Evolutionary conservation across 1,284 basidiomycete species (phyloP), one percentile per base, ranked within the genome.

Genomic region (Ceratobasidium theobromae): DNA sequence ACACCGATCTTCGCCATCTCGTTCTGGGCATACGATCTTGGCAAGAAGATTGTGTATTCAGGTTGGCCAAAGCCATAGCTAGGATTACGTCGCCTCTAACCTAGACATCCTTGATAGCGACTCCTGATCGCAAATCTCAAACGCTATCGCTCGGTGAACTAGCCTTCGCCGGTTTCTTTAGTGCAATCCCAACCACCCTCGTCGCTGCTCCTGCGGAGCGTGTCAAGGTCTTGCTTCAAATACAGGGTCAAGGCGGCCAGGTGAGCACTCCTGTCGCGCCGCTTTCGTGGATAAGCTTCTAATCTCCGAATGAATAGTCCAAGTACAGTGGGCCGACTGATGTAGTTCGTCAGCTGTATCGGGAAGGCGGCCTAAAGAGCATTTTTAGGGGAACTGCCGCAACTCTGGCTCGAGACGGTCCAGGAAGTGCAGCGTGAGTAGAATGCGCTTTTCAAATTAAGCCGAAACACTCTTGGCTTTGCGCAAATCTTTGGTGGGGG

Each of bases 1-100:
- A 98, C 97, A 1, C 97, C 97, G 53, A 99, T 99, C 75, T 99
- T 99, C 75, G 97, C 97, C 12, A 81, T 99, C 49, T 98, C 95
- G 2, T 99, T 99, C 82, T 98, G 95, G 95, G 94, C 93, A 18
- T 99, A 98, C 77, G 95, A 98, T 75, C 82, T 88, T 69, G 95
- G 96, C 46, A 98, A 98, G 78, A 86, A 90, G 72, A 78, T 98
- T 68, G 93, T 98, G 64, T 85, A 87, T 72, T 75, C 86, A 18
- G 35, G 58, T 43, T 6, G 43, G 58, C 43, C 25, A 25, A 6
- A 41, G 14, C 5, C 18, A 66, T 75, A n/a, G 81, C 80, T 0
- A 79, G 80, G 9, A 69, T 74, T 64, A 71, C 75, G 5, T 53
- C 14, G 14, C 21, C 52, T 35, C 52, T 53, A 21, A 55, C 16